These are phyloP conservation scores for Ogataea methylovora DNA, from an alignment of 805 yeast species.

Conservation along the genomic window DNA sequence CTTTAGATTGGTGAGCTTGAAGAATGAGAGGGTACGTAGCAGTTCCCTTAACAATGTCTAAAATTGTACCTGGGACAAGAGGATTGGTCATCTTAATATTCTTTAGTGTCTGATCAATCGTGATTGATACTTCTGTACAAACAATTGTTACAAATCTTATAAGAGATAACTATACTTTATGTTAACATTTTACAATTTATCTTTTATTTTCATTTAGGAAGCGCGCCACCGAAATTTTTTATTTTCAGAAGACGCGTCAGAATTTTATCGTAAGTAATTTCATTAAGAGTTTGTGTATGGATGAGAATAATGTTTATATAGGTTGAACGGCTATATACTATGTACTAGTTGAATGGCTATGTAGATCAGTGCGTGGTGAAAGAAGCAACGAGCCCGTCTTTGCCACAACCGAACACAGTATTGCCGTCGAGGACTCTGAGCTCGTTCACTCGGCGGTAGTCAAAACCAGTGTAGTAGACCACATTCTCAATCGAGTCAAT, in stretches of 20 bases:
- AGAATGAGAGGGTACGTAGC: constrained; percentile 3
- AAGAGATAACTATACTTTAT: no score
- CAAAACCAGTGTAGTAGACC: no score
- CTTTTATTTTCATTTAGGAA: neutral
- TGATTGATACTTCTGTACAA: neutral
- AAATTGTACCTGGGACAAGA: neutral
- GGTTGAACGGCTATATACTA: no score
- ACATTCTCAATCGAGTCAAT: no score
- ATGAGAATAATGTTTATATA: no score
- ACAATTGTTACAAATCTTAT: no score
- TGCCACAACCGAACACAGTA: constrained; percentile 1
- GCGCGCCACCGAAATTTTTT: neutral
- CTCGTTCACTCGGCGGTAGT: constrained; percentile 1
- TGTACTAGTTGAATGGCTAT: no score
- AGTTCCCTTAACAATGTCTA: neutral
- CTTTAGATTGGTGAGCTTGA: constrained; percentile 24
- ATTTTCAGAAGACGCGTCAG: no score
- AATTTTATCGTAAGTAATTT: no score
- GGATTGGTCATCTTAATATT: neutral
- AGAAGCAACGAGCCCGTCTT: constrained; percentile 1
- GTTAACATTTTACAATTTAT: no score
- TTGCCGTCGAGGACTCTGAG: neutral
- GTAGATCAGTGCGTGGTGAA: no score
- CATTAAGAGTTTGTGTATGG: no score
- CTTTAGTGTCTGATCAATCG: neutral